phyloP scores from a whole-genome alignment of 192 early-diverging fungal genomes.

The Mortierella alpina region DNA sequence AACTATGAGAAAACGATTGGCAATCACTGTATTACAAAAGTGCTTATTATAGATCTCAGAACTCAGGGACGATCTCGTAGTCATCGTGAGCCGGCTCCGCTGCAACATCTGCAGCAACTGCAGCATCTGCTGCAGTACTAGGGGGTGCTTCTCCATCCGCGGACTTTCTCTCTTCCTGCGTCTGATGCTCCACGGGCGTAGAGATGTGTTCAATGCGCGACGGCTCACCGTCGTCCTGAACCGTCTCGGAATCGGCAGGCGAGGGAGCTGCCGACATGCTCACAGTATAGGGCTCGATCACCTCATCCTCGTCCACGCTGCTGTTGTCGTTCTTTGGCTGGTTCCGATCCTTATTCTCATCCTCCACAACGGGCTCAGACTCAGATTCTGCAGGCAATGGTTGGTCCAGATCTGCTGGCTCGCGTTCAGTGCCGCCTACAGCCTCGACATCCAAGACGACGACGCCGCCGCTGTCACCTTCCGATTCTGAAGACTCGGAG shows the following conservation, averaged over 20 bases:
- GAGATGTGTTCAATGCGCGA: too few relatives aligned
- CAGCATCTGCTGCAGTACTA: background rate
- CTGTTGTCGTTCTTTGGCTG: too few relatives aligned
- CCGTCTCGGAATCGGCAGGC: slow-evolving; percentile 8
- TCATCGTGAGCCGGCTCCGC: slow-evolving; percentile 13
- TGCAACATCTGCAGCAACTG: background rate
- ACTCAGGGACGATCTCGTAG: slow-evolving; percentile 21
- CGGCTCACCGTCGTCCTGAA: slow-evolving; percentile 5
- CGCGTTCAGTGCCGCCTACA: background rate
- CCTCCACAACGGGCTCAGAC: background rate
- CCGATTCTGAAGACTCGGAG: background rate
- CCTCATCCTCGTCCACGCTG: slow-evolving; percentile 1
- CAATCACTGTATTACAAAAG: too few relatives aligned
- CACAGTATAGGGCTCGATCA: slow-evolving; percentile 8
- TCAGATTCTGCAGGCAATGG: background rate
- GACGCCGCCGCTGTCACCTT: background rate
- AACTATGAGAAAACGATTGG: too few relatives aligned
- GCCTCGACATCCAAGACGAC: background rate
- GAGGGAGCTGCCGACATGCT: background rate
- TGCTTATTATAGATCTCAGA: background rate
- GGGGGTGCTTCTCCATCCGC: background rate
- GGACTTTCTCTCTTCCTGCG: background rate
- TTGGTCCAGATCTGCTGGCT: slow-evolving; percentile 3
- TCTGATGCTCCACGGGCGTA: background rate
- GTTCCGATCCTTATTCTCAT: background rate